Base-by-base conservation (phyloP, 106 monocot genomes). In the Ottelia alismoides region DNA sequence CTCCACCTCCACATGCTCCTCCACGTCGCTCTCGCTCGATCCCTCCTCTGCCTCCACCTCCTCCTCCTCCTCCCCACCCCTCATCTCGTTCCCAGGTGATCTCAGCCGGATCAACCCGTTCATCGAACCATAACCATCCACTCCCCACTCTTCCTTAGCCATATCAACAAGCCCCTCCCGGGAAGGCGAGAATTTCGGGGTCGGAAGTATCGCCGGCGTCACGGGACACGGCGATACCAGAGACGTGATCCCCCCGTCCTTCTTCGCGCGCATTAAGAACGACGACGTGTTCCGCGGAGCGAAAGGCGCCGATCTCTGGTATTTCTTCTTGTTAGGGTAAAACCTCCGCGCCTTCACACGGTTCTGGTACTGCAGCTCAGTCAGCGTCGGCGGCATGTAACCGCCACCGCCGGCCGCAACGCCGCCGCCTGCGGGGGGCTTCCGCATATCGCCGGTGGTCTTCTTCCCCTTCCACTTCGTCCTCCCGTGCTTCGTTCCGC, bases 71-170 rank as follows among this genome's bases (percentile, higher is more conserved):
- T 22, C 62, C 1, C n/a, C n/a, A n/a, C 40, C 65, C 10, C 53
- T 53, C 43, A 21, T 45, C n/a, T 49, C 64, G 12, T 22, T 11
- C 2, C 65, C 57, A 23, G 72, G 69, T 0, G 75, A 69, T 2
- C 96, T 66, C 30, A 98, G 72, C 22, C 96, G 65, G 51, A 98
- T 98, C 18, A 89, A 62, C 2, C 96, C 89, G 56, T 89, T 98
- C 96, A 98, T 98, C 18, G 96, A 79, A 1, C 96, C 89, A 51
- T 98, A 98, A 23, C 96, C 96, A 27, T 98, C 89, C 10, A 98
- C 96, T 4, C 96, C 89, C 96, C 96, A 98, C 72, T 89, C 89
- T 70, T 98, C 96, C 79, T 98, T 89, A 24, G 89, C 96, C 96
- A 98, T 89, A 76, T 98, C 96, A n/a, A 73, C 81, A 49, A 98